These are phyloP conservation scores for Ophiostoma tasmaniense DNA, from an alignment of 2,329 filamentous ascomycete genomes.

Conservation along the genomic window DNA sequence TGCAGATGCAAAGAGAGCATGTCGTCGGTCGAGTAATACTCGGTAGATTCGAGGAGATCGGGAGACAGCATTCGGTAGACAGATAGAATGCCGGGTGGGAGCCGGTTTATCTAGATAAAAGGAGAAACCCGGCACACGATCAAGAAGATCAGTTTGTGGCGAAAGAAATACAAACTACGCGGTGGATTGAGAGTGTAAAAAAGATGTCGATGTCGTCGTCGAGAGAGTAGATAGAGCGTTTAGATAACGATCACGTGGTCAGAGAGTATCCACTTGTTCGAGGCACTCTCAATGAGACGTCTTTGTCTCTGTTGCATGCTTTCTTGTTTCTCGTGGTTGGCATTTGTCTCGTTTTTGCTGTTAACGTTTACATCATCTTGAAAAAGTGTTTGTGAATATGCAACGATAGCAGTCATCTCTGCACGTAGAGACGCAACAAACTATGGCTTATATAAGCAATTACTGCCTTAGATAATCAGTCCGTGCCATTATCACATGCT, in stretches of 20 bases:
- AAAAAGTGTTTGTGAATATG: too few relatives aligned
- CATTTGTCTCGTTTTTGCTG: neutral
- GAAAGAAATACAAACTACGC: neutral
- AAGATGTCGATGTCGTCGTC: neutral
- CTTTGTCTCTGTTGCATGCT: too few relatives aligned
- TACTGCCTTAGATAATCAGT: neutral
- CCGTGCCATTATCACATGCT: constrained; percentile 1
- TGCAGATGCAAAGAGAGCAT: neutral
- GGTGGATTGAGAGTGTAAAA: neutral
- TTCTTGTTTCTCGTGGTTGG: neutral
- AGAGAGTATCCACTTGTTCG: neutral
- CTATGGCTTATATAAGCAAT: neutral
- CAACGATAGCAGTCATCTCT: neutral
- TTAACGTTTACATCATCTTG: too few relatives aligned
- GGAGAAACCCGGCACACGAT: neutral
- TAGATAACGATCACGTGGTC: neutral
- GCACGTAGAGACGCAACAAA: neutral
- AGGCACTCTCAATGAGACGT: neutral
- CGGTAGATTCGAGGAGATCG: neutral
- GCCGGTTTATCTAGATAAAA: neutral
- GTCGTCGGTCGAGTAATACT: too few relatives aligned
- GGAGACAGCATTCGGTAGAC: neutral
- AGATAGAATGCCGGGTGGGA: neutral
- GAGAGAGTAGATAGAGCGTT: neutral
- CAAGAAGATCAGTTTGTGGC: neutral